Percentiles rank a stretch among this genome's conserved stretches.
phyloP scores from a whole-genome alignment of 371 early-diverging fungal species.

The Rhizopus sp. region DNA sequence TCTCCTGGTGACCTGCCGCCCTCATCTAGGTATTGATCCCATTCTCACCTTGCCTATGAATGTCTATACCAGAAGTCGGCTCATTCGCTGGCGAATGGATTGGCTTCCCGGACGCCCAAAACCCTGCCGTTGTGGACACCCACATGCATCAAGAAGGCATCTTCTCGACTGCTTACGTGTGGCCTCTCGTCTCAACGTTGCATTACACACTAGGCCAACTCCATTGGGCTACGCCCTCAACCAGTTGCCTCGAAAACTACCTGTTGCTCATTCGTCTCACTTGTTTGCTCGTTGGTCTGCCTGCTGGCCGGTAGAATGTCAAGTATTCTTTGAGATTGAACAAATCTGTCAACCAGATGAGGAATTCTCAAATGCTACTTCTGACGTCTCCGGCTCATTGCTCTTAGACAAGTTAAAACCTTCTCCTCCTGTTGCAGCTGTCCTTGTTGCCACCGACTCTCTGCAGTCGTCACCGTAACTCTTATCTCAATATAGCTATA shows the following conservation, averaged over 20 bases:
- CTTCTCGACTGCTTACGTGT: background rate
- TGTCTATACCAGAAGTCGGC: constrained; percentile 1
- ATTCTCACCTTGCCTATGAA: constrained; percentile 3
- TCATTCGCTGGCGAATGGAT: constrained; percentile 20
- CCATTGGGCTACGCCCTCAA: background rate
- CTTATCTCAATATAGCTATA: too few relatives aligned
- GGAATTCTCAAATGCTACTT: background rate
- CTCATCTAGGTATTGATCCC: background rate
- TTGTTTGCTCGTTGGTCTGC: background rate
- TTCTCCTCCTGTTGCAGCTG: background rate
- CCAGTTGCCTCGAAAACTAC: background rate
- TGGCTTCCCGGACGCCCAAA: constrained; percentile 12
- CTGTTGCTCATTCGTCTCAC: too few relatives aligned
- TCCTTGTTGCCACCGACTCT: too few relatives aligned
- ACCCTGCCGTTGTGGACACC: constrained; percentile 9
- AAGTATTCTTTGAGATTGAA: constrained; percentile 3
- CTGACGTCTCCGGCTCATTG: background rate
- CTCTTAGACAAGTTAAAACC: background rate
- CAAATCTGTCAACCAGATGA: constrained; percentile 6
- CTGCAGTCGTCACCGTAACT: too few relatives aligned
- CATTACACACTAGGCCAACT: background rate
- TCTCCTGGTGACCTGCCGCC: background rate
- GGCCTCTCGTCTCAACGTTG: background rate
- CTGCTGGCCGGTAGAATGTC: background rate
- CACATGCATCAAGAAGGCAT: background rate